Base-by-base conservation (phyloP, 495 filamentous ascomycete genomes). In the Hypoxylon trugodes region DNA sequence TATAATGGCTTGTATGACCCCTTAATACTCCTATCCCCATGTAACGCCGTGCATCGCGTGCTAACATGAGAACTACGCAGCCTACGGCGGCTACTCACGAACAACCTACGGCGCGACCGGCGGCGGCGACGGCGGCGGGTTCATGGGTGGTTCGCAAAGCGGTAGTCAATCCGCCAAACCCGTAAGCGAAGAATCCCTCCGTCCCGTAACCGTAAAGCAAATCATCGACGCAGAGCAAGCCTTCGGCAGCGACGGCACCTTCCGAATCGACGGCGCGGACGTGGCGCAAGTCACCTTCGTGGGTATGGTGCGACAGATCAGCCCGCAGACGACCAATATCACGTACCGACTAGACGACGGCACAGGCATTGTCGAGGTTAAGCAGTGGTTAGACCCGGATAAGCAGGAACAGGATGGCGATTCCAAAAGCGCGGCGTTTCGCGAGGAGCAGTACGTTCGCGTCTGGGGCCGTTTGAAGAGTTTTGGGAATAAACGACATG, bases 341-440 rank as follows among this genome's bases (percentile, higher is more conserved):
- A 96, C 90, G 26, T 97, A 96, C 84, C 89, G 86, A 66, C 77
- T 98, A 65, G 96, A 98, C 77, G 95, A 98, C 77, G 95, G 96
- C 74, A 98, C 95, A 0, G 95, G 91, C 56, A 81, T 86, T 22
- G 86, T 97, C 53, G 95, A 98, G 80, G 93, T 92, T 35, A 97
- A 97, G 81, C 86, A 90, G 74, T 98, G 92, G 91, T 78, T 93
- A 16, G 91, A 97, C 77, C 76, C 76, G 2, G 80, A 81, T 52
- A 78, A 80, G 53, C 69, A 77, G 10, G 81, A 84, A 28, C 10
- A 21, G 6, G 45, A 32, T 1, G 8, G 24, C 25, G 82, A 83
- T 75, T 81, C 84, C 45, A 79, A 69, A 24, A 71, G 78, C 42
- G 46, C 68, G 30, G 36, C 45, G 10, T 77, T 80, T 58, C 63